Evolutionary conservation across 768 basidiomycete species (phyloP).

Genomic region (Calocera viscosa): DNA sequence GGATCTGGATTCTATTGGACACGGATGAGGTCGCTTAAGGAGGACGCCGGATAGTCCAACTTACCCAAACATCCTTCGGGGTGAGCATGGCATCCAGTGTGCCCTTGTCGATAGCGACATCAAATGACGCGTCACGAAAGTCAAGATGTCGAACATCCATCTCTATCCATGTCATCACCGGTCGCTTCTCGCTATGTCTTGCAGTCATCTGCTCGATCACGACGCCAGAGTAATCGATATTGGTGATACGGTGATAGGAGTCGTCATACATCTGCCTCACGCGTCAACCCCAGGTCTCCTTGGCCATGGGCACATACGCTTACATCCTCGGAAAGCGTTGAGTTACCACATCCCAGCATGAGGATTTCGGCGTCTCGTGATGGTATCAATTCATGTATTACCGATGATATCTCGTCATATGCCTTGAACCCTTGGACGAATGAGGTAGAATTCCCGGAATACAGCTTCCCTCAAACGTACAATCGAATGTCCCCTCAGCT

Average conservation of each 20-base stretch:
- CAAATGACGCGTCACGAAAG: slow-evolving; percentile 51
- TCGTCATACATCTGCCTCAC: slow-evolving; percentile 66
- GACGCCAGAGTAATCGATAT: slow-evolving; percentile 69
- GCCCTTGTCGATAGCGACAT: slow-evolving; percentile 77
- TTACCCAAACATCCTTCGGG: slow-evolving; percentile 68
- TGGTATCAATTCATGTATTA: slow-evolving; percentile 52
- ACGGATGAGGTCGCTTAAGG: neutral
- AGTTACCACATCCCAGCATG: slow-evolving; percentile 71
- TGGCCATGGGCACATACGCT: slow-evolving; percentile 12
- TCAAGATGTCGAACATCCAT: slow-evolving; percentile 66
- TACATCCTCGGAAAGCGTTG: slow-evolving; percentile 65
- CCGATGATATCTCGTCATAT: slow-evolving; percentile 54
- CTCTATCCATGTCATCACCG: slow-evolving; percentile 70
- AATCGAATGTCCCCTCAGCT: slow-evolving; percentile 40
- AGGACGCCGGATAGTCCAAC: slow-evolving; percentile 14
- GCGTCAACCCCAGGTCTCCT: neutral
- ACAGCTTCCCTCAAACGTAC: slow-evolving; percentile 31
- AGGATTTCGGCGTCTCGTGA: slow-evolving; percentile 48
- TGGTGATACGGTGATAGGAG: slow-evolving; percentile 67
- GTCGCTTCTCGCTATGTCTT: slow-evolving; percentile 38
- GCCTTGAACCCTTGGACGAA: slow-evolving; percentile 57
- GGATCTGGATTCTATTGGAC: slow-evolving; percentile 53
- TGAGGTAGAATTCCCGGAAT: slow-evolving; percentile 18
- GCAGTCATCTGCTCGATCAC: slow-evolving; percentile 62
- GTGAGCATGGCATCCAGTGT: slow-evolving; percentile 91